Percentiles rank a stretch among this genome's conserved stretches.
Conservation (phyloP, 2,329 filamentous ascomycete species). For the Monosporascus sp. region DNA sequence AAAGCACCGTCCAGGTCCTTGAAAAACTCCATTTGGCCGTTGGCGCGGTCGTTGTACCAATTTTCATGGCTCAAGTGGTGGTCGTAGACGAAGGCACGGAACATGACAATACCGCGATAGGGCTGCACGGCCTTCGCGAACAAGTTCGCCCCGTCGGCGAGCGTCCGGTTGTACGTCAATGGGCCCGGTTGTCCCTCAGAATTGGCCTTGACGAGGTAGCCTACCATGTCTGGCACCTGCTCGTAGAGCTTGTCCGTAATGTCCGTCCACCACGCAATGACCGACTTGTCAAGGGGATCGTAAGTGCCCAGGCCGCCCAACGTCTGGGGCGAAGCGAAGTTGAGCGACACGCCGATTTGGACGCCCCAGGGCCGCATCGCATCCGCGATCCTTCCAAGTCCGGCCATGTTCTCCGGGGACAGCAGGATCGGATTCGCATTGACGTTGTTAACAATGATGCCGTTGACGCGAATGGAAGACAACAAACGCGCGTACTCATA, state of each 20-base stretch:
- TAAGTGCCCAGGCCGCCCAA: slow-evolving; percentile 55
- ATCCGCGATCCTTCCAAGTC: slow-evolving; percentile 58
- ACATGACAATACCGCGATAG: slow-evolving; percentile 61
- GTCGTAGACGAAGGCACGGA: slow-evolving; percentile 68
- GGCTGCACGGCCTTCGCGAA: slow-evolving; percentile 56
- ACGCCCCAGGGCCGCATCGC: slow-evolving; percentile 63
- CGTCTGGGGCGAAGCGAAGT: slow-evolving; percentile 59
- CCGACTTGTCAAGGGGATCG: slow-evolving; percentile 56
- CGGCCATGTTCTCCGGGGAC: slow-evolving; percentile 51
- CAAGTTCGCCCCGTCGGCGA: slow-evolving; percentile 63
- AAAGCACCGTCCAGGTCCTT: slow-evolving; percentile 59
- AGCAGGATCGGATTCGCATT: slow-evolving; percentile 60
- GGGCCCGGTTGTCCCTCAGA: slow-evolving; percentile 69
- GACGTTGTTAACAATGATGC: slow-evolving; percentile 65
- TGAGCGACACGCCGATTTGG: slow-evolving; percentile 59
- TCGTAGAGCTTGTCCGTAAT: slow-evolving; percentile 55
- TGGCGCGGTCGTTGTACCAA: slow-evolving; percentile 64
- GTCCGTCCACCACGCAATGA: slow-evolving; percentile 58
- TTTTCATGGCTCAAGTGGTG: slow-evolving; percentile 47
- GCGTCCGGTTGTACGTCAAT: slow-evolving; percentile 62
- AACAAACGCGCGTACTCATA: slow-evolving; percentile 60
- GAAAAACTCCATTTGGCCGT: slow-evolving; percentile 65
- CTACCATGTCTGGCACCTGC: slow-evolving; percentile 60
- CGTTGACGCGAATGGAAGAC: slow-evolving; percentile 62
- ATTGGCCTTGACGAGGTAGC: slow-evolving; percentile 67